These are phyloP conservation scores for Penicillium simplicissimum DNA, from an alignment of 495 filamentous ascomycete genomes.

Conservation along the genomic window DNA sequence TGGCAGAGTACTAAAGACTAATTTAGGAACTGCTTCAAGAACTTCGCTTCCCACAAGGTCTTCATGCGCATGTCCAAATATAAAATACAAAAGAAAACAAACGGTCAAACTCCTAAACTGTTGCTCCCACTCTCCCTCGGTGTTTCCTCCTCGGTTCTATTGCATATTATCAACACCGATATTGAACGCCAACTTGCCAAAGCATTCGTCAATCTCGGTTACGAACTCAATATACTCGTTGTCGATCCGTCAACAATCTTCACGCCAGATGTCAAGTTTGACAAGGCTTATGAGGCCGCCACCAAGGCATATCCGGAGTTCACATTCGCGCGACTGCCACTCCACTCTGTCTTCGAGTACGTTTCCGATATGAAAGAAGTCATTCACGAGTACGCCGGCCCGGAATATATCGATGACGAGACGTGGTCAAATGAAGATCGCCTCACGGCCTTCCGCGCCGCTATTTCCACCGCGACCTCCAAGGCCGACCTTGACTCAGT, in stretches of 20 bases:
- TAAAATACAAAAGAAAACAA: constrained; percentile 37
- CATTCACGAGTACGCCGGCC: constrained; percentile 29
- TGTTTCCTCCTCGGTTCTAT: constrained; percentile 72
- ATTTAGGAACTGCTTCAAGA: constrained; percentile 70
- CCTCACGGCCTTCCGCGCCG: constrained; percentile 55
- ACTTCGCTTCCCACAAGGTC: constrained; percentile 73
- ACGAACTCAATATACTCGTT: constrained; percentile 65
- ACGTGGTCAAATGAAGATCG: constrained; percentile 39
- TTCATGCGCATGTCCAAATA: constrained; percentile 76
- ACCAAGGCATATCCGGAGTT: constrained; percentile 60
- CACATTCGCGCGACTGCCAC: constrained; percentile 51
- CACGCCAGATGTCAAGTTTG: constrained; percentile 23
- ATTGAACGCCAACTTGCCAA: constrained; percentile 58
- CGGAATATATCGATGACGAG: constrained; percentile 31
- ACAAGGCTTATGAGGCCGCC: constrained; percentile 37
- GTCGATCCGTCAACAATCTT: constrained; percentile 56
- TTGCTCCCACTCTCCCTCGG: constrained; percentile 83
- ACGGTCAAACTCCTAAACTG: constrained; percentile 49
- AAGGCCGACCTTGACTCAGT: constrained; percentile 69
- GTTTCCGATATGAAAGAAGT: constrained; percentile 35
- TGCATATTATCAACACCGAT: constrained; percentile 74
- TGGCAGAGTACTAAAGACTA: constrained; percentile 11
- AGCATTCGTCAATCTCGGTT: constrained; percentile 58
- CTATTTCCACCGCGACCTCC: constrained; percentile 70
- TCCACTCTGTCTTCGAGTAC: constrained; percentile 59